Evolutionary conservation across 2,329 filamentous ascomycete genomes (phyloP).

Genomic region (Blastomyces emzantsi): DNA sequence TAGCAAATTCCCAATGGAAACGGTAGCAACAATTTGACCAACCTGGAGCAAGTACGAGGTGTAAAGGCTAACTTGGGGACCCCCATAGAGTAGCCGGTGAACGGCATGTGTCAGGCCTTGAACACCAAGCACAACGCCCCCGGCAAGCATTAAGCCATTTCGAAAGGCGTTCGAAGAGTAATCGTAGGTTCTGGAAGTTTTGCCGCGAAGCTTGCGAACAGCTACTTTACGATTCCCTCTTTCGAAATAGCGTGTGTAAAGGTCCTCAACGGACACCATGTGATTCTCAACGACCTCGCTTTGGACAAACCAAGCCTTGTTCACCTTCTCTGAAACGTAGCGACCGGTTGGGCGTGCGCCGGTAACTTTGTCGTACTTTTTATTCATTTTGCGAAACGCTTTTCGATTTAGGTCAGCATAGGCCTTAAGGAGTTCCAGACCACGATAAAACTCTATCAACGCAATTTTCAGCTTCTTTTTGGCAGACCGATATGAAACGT

Average conservation of each 20-base stretch:
- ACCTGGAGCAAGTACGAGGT: slow-evolving; percentile 63
- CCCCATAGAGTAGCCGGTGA: slow-evolving; percentile 41
- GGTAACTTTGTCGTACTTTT: slow-evolving; percentile 93
- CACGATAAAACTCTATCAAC: slow-evolving; percentile 85
- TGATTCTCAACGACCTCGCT: slow-evolving; percentile 76
- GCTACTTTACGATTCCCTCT: slow-evolving; percentile 88
- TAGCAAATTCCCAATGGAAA: slow-evolving; percentile 15
- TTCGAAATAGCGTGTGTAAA: slow-evolving; percentile 93
- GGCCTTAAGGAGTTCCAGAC: slow-evolving; percentile 82
- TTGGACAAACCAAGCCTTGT: slow-evolving; percentile 81
- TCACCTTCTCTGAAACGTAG: slow-evolving; percentile 88
- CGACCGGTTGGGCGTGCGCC: slow-evolving; percentile 66
- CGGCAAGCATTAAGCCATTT: slow-evolving; percentile 58
- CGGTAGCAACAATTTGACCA: slow-evolving; percentile 17
- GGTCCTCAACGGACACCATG: slow-evolving; percentile 72
- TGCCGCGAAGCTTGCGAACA: slow-evolving; percentile 71
- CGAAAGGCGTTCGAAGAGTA: slow-evolving; percentile 52
- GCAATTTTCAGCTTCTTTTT: slow-evolving; percentile 89
- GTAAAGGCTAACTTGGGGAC: slow-evolving; percentile 40
- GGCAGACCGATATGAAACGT: slow-evolving; percentile 74
- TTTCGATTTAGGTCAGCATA: slow-evolving; percentile 86
- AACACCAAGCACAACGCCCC: slow-evolving; percentile 55
- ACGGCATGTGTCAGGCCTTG: slow-evolving; percentile 56
- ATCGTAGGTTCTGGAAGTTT: slow-evolving; percentile 51
- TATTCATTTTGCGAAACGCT: slow-evolving; percentile 94